Conservation (phyloP, 2,329 filamentous ascomycete genomes). For the Penicillium janthinellum region DNA sequence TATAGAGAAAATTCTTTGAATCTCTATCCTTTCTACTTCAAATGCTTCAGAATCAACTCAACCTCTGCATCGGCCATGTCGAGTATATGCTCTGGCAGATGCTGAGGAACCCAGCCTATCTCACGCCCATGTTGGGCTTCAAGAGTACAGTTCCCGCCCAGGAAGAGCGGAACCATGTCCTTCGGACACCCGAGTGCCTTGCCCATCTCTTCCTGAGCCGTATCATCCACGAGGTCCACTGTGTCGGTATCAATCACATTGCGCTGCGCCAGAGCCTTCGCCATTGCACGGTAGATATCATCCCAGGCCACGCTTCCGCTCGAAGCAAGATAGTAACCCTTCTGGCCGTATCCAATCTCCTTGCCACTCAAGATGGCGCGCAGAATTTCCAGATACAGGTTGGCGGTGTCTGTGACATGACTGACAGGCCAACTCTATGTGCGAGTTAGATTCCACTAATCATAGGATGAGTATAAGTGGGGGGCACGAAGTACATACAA, state of each 20-base stretch:
- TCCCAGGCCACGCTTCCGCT: constrained; percentile 54
- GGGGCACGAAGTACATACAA: constrained; percentile 30
- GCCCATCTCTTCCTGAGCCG: constrained; percentile 46
- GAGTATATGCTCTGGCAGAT: constrained; percentile 49
- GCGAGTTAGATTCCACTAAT: neutral
- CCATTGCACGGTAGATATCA: constrained; percentile 54
- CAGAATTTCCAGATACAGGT: constrained; percentile 51
- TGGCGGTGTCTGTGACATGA: constrained; percentile 52
- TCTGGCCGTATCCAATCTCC: constrained; percentile 43
- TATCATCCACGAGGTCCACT: constrained; percentile 41
- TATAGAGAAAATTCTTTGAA: neutral
- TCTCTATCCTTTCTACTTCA: neutral
- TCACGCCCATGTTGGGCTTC: constrained; percentile 44
- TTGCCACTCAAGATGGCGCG: constrained; percentile 46
- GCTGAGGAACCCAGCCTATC: constrained; percentile 52
- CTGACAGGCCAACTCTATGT: constrained; percentile 56
- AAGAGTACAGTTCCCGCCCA: constrained; percentile 52
- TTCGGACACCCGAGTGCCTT: constrained; percentile 39
- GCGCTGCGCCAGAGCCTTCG: constrained; percentile 43
- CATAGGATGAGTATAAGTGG: neutral
- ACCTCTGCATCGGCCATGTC: constrained; percentile 52
- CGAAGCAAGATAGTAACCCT: constrained; percentile 56
- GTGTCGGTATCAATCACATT: constrained; percentile 42
- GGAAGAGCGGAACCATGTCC: constrained; percentile 42
- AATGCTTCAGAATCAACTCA: constrained; percentile 42